Evolutionary conservation across 2,329 filamentous ascomycete genomes (phyloP).

Genomic region (Chalara sp.): DNA sequence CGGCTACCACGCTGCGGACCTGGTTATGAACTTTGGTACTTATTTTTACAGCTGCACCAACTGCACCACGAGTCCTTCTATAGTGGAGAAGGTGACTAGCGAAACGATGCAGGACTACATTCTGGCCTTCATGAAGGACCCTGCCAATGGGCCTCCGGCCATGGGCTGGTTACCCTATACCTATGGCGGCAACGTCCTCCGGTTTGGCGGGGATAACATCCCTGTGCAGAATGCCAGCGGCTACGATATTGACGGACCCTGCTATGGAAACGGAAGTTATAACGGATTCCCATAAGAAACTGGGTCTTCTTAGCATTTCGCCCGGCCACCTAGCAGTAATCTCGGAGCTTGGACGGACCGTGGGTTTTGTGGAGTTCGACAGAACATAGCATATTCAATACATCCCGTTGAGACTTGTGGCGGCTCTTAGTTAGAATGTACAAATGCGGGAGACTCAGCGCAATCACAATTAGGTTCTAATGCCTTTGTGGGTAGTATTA

Average conservation of each 20-base stretch:
- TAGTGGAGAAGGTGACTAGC: neutral
- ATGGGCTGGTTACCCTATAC: slow-evolving; percentile 10
- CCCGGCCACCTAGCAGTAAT: too few species aligned
- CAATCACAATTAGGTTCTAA: too few species aligned
- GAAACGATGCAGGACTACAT: slow-evolving; percentile 19
- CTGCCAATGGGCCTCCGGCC: slow-evolving; percentile 17
- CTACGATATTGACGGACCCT: slow-evolving; percentile 4
- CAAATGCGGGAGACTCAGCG: too few species aligned
- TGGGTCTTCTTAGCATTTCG: too few species aligned
- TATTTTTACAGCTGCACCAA: slow-evolving; percentile 2
- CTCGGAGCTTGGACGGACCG: too few species aligned
- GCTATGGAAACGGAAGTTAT: neutral
- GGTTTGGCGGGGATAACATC: slow-evolving; percentile 5
- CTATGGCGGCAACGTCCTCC: slow-evolving; percentile 5
- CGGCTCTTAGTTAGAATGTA: too few species aligned
- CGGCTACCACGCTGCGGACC: slow-evolving; percentile 9
- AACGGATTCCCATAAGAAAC: too few species aligned
- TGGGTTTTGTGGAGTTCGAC: too few species aligned
- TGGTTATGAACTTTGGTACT: slow-evolving; percentile 10
- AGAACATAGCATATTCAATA: too few species aligned
- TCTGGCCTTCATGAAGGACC: slow-evolving; percentile 28
- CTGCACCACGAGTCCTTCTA: neutral
- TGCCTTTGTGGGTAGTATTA: too few species aligned
- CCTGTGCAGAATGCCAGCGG: slow-evolving; percentile 1
- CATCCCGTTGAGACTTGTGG: too few species aligned